phyloP scores from a whole-genome alignment of 805 yeast species.

The Kodamaea fukazawae region DNA sequence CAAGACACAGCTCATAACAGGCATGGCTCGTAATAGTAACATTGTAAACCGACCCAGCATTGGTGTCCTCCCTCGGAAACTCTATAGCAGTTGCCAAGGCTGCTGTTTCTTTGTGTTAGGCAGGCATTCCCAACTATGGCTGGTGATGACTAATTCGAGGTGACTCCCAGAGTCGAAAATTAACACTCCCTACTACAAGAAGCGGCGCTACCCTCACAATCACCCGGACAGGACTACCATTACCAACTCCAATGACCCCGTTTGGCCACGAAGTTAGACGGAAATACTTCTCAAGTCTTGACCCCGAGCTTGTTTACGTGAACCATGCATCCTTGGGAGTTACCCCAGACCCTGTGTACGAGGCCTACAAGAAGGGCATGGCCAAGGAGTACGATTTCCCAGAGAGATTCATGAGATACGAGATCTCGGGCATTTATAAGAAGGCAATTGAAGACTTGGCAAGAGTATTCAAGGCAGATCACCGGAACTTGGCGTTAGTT shows the following conservation, averaged over 20 bases:
- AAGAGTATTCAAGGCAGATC: slow-evolving; percentile 44
- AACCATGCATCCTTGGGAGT: slow-evolving; percentile 69
- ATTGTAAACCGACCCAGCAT: too few relatives aligned
- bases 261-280: slow-evolving; percentile 52
- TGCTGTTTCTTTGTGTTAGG: too few relatives aligned
- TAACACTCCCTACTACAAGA: too few relatives aligned
- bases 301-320: slow-evolving; percentile 40
- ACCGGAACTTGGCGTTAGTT: slow-evolving; percentile 49
- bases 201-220: too few relatives aligned
- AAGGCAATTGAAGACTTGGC: slow-evolving; percentile 38
- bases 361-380: slow-evolving; percentile 28
- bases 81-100: too few relatives aligned
- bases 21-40: too few relatives aligned
- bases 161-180: too few relatives aligned
- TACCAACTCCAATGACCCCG: neutral
- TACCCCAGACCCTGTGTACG: slow-evolving; percentile 48
- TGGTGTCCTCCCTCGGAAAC: too few relatives aligned
- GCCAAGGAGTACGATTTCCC: slow-evolving; percentile 37
- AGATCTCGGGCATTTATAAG: slow-evolving; percentile 25
- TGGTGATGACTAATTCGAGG: too few relatives aligned
- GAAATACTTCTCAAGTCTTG: slow-evolving; percentile 46
- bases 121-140: too few relatives aligned
- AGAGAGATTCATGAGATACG: slow-evolving; percentile 40
- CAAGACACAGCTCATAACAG: too few relatives aligned
- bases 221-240: too few relatives aligned